Percentiles rank a stretch among this genome's conserved stretches.
Conservation (phyloP, 805 yeast species). For the Hanseniaspora jakobsenii region DNA sequence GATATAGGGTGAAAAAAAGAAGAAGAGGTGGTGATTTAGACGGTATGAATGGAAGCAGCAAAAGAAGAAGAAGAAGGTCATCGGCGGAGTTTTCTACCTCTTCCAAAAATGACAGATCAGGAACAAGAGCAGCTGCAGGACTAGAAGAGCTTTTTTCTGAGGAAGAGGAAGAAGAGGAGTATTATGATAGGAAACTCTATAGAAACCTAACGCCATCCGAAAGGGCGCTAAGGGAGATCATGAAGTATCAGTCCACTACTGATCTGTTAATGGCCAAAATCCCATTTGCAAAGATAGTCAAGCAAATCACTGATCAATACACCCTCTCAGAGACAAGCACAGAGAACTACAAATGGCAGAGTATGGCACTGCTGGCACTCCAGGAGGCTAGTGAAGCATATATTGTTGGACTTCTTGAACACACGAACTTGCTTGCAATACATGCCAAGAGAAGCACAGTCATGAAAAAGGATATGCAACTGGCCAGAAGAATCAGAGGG, state of each 20-base stretch:
- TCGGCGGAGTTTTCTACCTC: no score
- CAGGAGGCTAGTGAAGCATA: slow-evolving; percentile 79
- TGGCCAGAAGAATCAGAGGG: slow-evolving; percentile 69
- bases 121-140: no score
- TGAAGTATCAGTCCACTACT: slow-evolving; percentile 54
- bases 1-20: neutral
- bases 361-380: slow-evolving; percentile 60
- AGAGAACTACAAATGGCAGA: slow-evolving; percentile 63
- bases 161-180: no score
- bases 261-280: slow-evolving; percentile 57
- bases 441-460: slow-evolving; percentile 78
- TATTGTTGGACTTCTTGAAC: slow-evolving; percentile 59
- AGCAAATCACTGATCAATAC: slow-evolving; percentile 53
- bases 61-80: slow-evolving; percentile 17
- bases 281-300: slow-evolving; percentile 66
- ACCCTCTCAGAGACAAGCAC: slow-evolving; percentile 29
- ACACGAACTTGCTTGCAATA: slow-evolving; percentile 62
- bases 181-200: slow-evolving; percentile 35
- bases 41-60: slow-evolving; percentile 17
- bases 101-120: no score
- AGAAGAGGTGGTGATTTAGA: neutral
- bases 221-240: slow-evolving; percentile 53
- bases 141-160: no score
- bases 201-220: slow-evolving; percentile 39
- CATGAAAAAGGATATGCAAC: slow-evolving; percentile 70